Evolutionary conservation across 2,329 filamentous ascomycete species (phyloP).

Genomic region (Xylariaceae sp.): DNA sequence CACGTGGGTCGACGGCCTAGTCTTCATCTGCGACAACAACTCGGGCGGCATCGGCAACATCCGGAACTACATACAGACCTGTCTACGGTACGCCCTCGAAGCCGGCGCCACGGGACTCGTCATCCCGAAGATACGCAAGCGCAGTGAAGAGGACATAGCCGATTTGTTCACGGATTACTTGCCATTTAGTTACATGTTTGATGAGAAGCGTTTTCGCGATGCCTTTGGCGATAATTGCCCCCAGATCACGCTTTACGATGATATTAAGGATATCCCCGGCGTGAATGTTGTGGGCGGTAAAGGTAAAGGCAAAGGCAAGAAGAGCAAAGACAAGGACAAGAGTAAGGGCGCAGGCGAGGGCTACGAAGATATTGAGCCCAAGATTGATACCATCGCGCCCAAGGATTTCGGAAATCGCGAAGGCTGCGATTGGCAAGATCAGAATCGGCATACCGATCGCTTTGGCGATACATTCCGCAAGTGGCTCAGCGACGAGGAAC

Average conservation of each 20-base stretch:
- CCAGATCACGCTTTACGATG: conserved; percentile 40
- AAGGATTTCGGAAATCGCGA: conserved; percentile 37
- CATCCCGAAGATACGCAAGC: conserved; percentile 43
- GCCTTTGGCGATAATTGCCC: conserved; percentile 38
- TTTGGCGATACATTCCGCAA: conserved; percentile 34
- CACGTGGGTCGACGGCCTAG: conserved; percentile 38
- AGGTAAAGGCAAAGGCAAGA: too few relatives aligned
- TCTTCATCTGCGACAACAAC: conserved; percentile 49
- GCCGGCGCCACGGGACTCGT: conserved; percentile 44
- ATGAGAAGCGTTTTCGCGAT: conserved; percentile 41
- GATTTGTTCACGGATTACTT: conserved; percentile 38
- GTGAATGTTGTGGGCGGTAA: too few relatives aligned
- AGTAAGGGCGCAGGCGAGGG: too few relatives aligned
- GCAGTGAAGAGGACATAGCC: conserved; percentile 38
- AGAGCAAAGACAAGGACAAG: too few relatives aligned
- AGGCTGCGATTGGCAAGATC: conserved; percentile 37
- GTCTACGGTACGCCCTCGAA: conserved; percentile 46
- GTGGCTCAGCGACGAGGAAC: conserved; percentile 31
- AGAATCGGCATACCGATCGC: conserved; percentile 39
- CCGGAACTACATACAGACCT: conserved; percentile 48
- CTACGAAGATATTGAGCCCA: conserved; percentile 28
- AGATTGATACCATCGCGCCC: conserved; percentile 39
- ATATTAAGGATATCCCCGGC: conserved; percentile 36
- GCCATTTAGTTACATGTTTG: conserved; percentile 45
- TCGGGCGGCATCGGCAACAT: conserved; percentile 49